Conservation (phyloP, 371 early-diverging fungal genomes). For the Lichtheimia hyalospora region DNA sequence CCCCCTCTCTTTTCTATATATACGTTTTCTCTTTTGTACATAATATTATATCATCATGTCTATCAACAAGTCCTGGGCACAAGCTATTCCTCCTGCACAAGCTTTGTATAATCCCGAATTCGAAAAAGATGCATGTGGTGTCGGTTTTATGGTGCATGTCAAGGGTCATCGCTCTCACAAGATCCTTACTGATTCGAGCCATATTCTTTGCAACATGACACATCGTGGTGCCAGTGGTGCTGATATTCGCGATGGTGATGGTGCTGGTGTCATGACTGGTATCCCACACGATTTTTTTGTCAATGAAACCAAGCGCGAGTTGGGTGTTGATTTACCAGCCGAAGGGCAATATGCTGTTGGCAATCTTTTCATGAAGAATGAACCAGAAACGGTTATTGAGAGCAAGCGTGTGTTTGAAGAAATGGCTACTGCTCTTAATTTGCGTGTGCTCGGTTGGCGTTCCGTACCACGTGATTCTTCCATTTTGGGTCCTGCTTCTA, state of each 20-base stretch:
- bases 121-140: slow-evolving; percentile 96
- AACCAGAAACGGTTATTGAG: slow-evolving; percentile 63
- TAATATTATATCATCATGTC: too few relatives aligned
- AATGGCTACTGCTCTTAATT: slow-evolving; percentile 72
- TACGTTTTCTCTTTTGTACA: too few relatives aligned
- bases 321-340: slow-evolving; percentile 67
- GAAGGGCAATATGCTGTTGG: slow-evolving; percentile 91
- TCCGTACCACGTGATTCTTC: slow-evolving; percentile 81
- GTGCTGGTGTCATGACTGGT: slow-evolving; percentile 90
- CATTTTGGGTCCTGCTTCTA: slow-evolving; percentile 88
- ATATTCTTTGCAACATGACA: slow-evolving; percentile 94
- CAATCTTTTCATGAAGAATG: slow-evolving; percentile 84
- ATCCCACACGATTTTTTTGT: slow-evolving; percentile 90
- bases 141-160: slow-evolving; percentile 94
- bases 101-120: slow-evolving; percentile 88
- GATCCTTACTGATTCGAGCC: slow-evolving; percentile 84
- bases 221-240: slow-evolving; percentile 95
- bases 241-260: slow-evolving; percentile 86
- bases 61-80: slow-evolving; percentile 76
- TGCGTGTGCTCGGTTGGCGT: slow-evolving; percentile 90
- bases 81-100: slow-evolving; percentile 79
- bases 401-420: slow-evolving; percentile 76
- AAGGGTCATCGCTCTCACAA: slow-evolving; percentile 83
- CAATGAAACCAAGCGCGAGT: slow-evolving; percentile 56
- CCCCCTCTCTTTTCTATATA: too few relatives aligned